Evolutionary conservation across 768 basidiomycete genomes (phyloP), one percentile per base, ranked within the genome.

Genomic region (Butyriboletus loyo): DNA sequence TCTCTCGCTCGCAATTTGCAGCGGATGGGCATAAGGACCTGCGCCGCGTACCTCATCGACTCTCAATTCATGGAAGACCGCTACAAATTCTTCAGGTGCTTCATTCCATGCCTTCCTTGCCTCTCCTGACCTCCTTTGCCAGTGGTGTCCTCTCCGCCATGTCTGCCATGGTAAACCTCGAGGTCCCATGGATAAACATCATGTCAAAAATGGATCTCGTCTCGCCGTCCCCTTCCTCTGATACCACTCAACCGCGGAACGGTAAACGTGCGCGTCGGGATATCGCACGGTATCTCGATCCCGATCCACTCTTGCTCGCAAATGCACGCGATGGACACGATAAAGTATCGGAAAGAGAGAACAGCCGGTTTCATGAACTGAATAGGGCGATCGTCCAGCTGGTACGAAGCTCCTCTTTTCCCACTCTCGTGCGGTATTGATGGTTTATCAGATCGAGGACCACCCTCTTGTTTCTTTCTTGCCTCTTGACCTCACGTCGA

Each of bases 171-270:
- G 90, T 98, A 32, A 94, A 93, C 62, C 81, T 99, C 36, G 97
- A 98, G 65, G 85, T 97, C 32, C 94, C 95, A 1, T 95, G 93
- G 88, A 86, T 99, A 55, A 98, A 98, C 63, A 73, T 98, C 67
- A 93, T 99, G 90, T 96, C 92, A 39, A 99, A 99, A 72, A 98
- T 99, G 97, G 97, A 99, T 70, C 81, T 99, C 40, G 89, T 98
- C 41, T 91, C 83, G 0, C 25, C 60, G 1, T 31, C 56, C 2
- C 9, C 60, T 6, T 70, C 66, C 6, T 65, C 69, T 8, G 70
- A 70, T 8, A 44, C 79, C 10, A 75, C 79, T 54, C 80, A 81
- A 24, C 77, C 79, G 17, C 74, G 90, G 53, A 93, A 91, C 66
- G 91, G 89, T 15, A 71, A 84, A 50, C 81, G 90, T 35, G 76